Evolutionary conservation across 139 green algal genomes (phyloP).

Genomic region (Chlorella vulgaris): DNA sequence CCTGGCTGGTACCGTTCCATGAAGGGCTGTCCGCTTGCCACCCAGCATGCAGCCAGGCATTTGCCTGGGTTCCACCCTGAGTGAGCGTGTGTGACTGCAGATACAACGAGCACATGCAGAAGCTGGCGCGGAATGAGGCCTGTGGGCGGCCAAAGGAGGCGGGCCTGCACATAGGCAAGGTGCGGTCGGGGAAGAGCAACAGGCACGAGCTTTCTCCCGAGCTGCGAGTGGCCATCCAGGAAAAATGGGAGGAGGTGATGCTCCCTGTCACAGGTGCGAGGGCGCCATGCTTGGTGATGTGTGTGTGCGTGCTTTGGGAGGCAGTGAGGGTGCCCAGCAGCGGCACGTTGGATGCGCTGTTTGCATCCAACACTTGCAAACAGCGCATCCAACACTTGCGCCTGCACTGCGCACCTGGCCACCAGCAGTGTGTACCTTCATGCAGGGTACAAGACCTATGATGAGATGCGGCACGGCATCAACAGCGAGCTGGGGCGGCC

Average conservation of each 20-base stretch:
- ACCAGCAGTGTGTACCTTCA: too few species aligned
- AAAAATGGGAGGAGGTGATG: constrained; percentile 46
- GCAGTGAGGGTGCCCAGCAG: too few species aligned
- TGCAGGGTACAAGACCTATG: constrained; percentile 41
- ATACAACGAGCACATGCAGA: constrained; percentile 51
- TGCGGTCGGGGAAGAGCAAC: constrained; percentile 11
- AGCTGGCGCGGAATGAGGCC: constrained; percentile 31
- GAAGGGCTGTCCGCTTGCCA: too few species aligned
- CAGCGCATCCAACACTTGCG: too few species aligned
- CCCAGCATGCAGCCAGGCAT: too few species aligned
- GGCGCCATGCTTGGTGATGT: too few species aligned
- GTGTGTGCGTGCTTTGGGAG: too few species aligned
- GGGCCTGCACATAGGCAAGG: constrained; percentile 35
- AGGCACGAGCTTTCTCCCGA: constrained; percentile 11
- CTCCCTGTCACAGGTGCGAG: constrained; percentile 24
- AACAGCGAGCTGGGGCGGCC: constrained; percentile 30
- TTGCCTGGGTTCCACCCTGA: too few species aligned
- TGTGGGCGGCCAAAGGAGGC: constrained; percentile 34
- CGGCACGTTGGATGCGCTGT: too few species aligned
- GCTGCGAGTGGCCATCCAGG: constrained; percentile 23
- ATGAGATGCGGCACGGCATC: constrained; percentile 52
- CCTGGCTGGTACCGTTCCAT: neutral
- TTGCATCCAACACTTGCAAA: too few species aligned
- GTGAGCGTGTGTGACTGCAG: too few species aligned
- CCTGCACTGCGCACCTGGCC: too few species aligned